A percentile compares a stretch with the other conserved stretches of the same genome.
phyloP scores from a whole-genome alignment of 2,329 filamentous ascomycete genomes.

The Xenoacremonium recifei region DNA sequence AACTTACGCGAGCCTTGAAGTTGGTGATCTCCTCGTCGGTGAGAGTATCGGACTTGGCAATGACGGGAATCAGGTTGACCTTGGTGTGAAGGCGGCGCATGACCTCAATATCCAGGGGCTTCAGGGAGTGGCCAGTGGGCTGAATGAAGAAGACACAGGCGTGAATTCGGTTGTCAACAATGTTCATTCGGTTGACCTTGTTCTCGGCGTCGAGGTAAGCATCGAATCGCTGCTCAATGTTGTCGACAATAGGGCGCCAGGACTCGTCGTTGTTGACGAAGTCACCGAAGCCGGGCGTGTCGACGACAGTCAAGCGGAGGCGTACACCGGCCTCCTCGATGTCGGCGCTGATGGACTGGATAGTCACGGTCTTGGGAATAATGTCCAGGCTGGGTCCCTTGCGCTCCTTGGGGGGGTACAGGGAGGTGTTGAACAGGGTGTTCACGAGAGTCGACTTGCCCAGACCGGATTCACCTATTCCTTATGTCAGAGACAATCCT shows the following conservation, averaged over 20 bases:
- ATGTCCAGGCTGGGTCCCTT: constrained; percentile 97
- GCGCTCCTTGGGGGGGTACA: constrained; percentile 98
- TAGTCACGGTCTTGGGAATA: constrained; percentile 95
- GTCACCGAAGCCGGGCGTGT: constrained; percentile 97
- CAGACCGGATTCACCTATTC: constrained; percentile 90
- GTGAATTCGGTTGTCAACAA: constrained; percentile 98
- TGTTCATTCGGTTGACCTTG: constrained; percentile 99
- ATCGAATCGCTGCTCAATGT: constrained; percentile 98
- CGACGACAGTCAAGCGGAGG: constrained; percentile 92
- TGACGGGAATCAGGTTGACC: constrained; percentile 99
- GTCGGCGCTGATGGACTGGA: constrained; percentile 91
- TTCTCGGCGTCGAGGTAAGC: constrained; percentile 99
- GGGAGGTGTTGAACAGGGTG: constrained; percentile 98
- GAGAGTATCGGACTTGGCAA: constrained; percentile 96
- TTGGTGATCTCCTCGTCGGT: constrained; percentile 92
- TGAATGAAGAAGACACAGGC: constrained; percentile 99
- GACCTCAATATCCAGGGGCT: constrained; percentile 98
- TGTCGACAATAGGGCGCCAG: constrained; percentile 98
- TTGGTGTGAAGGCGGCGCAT: constrained; percentile 99
- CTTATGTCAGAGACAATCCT: neutral
- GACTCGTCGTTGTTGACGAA: constrained; percentile 99
- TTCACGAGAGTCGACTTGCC: constrained; percentile 99
- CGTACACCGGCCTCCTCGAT: constrained; percentile 99
- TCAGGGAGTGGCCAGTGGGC: constrained; percentile 95
- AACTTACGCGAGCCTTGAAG: constrained; percentile 95